phyloP scores from a whole-genome alignment of 2,329 filamentous ascomycete species.

The Colletotrichum sp. region DNA sequence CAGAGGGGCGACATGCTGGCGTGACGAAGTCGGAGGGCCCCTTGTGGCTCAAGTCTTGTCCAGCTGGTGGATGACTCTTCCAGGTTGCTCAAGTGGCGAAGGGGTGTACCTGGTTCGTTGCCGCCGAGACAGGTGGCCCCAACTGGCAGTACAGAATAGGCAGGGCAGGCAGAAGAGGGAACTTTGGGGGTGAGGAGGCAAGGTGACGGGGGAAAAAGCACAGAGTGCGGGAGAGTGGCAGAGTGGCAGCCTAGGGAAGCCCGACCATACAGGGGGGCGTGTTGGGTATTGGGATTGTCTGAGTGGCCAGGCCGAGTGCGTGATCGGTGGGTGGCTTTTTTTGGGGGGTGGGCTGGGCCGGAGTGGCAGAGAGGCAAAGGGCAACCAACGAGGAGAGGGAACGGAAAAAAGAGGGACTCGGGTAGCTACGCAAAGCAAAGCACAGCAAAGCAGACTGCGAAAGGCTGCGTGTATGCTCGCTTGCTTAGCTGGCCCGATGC shows the following conservation, averaged over 20 bases:
- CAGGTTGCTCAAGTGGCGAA: constrained; percentile 23
- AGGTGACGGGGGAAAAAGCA: neutral
- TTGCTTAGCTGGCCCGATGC: neutral
- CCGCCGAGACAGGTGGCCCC: constrained; percentile 34
- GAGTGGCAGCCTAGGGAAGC: constrained; percentile 17
- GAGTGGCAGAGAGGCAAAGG: neutral
- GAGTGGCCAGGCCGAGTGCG: constrained; percentile 13
- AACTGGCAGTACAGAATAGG: constrained; percentile 28
- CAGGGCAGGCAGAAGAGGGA: neutral
- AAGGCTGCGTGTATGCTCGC: neutral
- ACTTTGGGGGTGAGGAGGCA: constrained; percentile 13
- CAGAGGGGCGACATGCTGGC: constrained; percentile 23
- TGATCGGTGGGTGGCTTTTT: constrained; percentile 7
- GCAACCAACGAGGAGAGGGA: neutral
- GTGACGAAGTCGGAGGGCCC: constrained; percentile 25
- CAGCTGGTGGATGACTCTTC: constrained; percentile 29
- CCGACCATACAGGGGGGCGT: constrained; percentile 10
- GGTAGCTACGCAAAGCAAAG: neutral
- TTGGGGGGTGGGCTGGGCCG: neutral
- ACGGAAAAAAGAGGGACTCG: neutral
- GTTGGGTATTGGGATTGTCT: neutral
- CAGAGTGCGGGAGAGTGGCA: neutral
- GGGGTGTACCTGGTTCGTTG: constrained; percentile 20
- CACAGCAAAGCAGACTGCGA: neutral
- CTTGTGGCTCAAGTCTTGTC: constrained; percentile 21